Evolutionary conservation across 1,284 basidiomycete species (phyloP).

Genomic region (Pulchroboletus neoregius): DNA sequence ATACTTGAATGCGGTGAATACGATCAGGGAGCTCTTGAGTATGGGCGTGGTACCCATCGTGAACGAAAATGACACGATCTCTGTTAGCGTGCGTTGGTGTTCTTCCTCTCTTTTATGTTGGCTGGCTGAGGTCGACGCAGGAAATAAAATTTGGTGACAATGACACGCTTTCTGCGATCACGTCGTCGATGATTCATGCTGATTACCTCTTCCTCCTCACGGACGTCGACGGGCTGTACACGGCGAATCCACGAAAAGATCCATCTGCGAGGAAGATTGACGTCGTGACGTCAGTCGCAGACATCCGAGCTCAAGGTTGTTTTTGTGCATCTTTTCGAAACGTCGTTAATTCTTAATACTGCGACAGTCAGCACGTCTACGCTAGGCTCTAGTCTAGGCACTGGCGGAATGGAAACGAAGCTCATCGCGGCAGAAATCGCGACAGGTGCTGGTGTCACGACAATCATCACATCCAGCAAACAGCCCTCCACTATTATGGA

Average conservation of each 20-base stretch:
- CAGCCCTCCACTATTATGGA: constrained; percentile 74
- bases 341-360: constrained; percentile 1
- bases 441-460: constrained; percentile 93
- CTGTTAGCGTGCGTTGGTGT: constrained; percentile 73
- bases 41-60: constrained; percentile 94
- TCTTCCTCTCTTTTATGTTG: not conserved
- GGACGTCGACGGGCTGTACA: constrained; percentile 96
- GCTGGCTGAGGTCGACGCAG: constrained; percentile 37
- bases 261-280: constrained; percentile 79
- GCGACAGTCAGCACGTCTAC: constrained; percentile 82
- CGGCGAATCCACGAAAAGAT: constrained; percentile 90
- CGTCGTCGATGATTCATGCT: constrained; percentile 94
- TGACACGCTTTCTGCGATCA: constrained; percentile 96
- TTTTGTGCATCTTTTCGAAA: not conserved
- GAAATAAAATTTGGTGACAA: constrained; percentile 99
- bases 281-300: constrained; percentile 78
- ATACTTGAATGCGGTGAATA: constrained; percentile 93
- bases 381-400: constrained; percentile 89
- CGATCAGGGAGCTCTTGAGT: constrained; percentile 80
- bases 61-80: constrained; percentile 96
- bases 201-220: constrained; percentile 97
- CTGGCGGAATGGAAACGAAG: constrained; percentile 99
- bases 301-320: constrained; percentile 77
- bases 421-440: constrained; percentile 98
- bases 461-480: constrained; percentile 84